Conservation (phyloP, 2,329 filamentous ascomycete species). For the Fusarium musae region DNA sequence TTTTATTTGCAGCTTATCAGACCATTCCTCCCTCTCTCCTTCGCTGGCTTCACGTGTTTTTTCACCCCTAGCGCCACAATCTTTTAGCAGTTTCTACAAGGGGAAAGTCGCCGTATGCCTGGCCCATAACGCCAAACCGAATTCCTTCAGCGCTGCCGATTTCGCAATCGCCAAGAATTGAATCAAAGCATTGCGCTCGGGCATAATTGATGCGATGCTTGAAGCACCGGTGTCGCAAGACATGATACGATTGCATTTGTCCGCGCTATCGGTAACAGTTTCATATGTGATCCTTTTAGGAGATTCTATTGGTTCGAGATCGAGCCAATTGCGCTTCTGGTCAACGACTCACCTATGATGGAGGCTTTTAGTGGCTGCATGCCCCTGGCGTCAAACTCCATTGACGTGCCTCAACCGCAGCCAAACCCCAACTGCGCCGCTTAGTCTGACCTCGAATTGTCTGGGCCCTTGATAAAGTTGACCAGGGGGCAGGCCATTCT, state of each 20-base stretch:
- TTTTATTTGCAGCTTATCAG: not conserved
- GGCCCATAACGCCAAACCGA: constrained; percentile 1
- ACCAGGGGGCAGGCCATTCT: not conserved
- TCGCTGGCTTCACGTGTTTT: not conserved
- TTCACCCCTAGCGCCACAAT: constrained; percentile 24
- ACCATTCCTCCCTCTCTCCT: not conserved
- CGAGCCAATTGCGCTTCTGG: not conserved
- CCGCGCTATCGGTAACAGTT: constrained; percentile 12
- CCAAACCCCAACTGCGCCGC: constrained; percentile 24
- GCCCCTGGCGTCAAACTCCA: constrained; percentile 10
- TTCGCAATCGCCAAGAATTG: not conserved
- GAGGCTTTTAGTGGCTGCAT: not conserved
- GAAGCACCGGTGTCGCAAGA: not conserved
- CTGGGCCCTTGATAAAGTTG: constrained; percentile 16
- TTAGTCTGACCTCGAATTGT: constrained; percentile 20
- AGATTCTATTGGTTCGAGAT: not conserved
- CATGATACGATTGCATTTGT: constrained; percentile 18
- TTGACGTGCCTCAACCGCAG: constrained; percentile 14
- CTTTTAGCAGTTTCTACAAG: constrained; percentile 16
- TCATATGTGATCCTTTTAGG: not conserved
- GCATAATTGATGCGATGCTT: not conserved
- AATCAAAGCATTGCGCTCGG: not conserved
- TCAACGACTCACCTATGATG: not conserved
- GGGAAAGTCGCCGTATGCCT: constrained; percentile 15
- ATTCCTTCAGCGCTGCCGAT: not conserved